Base-by-base conservation (phyloP, 2,329 filamentous ascomycete genomes). In the Thelonectria discophora region DNA sequence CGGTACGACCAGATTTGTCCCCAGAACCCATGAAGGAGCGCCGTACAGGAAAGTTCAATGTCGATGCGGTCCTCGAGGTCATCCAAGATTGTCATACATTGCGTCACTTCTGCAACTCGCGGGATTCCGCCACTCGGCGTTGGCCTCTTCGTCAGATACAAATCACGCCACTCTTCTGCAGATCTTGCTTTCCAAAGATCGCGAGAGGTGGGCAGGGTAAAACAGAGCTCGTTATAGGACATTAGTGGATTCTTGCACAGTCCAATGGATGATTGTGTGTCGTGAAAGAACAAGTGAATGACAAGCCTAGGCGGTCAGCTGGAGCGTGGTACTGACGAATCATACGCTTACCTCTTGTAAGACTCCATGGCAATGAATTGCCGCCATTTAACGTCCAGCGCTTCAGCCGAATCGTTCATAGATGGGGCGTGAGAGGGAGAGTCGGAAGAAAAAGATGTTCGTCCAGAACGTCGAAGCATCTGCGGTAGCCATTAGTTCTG, bases 1-100 rank as follows among this genome's bases (percentile, higher is more conserved):
- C 69, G 69, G 21, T 71, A 71, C 17, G 49, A 62, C 69, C 64
- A 71, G 39, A 71, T 68, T 45, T 69, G 69, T 2, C 69, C 62
- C 69, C 69, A 71, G n/a, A 71, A 45, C 2, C 69, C 69, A 48
- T 71, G 52, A 3, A 71, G 55, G 34, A 63, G 52, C 32, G 56
- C 42, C 17, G 61, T 70, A 39, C 59, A 68, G 21, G 60, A 70
- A 20, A 64, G 50, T 12, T 69, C 67, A 10, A 50, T 58, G 46
- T 71, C 69, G 15, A 70, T 51, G 52, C 62, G 63, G 13, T 55
- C 53, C 45, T 66, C 62, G 7, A 64, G 39, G 13, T 70, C 67
- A n/a, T 63, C 37, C 18, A 66, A 21, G 24, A 71, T 65, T 18
- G 57, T 57, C 40, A 49, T 45, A 18, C 62, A 63, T 24, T 66